Conservation (phyloP, 148 eudicot species). For the Rhododendron mucronatum region DNA sequence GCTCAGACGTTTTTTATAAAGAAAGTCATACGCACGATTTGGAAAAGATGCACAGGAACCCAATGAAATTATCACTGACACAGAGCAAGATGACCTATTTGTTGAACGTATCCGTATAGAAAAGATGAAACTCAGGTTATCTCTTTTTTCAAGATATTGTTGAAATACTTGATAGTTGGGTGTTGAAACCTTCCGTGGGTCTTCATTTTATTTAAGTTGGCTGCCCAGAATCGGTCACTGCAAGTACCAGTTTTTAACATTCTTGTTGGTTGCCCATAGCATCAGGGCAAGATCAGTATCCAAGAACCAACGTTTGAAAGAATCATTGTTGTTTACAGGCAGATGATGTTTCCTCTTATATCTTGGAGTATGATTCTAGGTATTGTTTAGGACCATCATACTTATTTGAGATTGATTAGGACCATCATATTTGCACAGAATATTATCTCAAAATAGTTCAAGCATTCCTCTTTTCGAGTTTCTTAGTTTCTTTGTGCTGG, state of each 20-base stretch:
- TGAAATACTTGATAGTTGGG: not conserved
- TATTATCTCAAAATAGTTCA: not conserved
- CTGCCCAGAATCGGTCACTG: not conserved
- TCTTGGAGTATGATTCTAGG: not conserved
- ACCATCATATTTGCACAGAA: too few relatives aligned
- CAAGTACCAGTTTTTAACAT: not conserved
- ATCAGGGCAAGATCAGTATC: conserved; percentile 61
- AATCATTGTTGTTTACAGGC: conserved; percentile 97
- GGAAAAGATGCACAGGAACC: conserved; percentile 16
- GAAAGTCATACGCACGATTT: conserved; percentile 17
- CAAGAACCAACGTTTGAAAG: conserved; percentile 98
- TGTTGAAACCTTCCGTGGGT: not conserved
- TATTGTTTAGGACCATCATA: not conserved
- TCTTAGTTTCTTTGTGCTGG: not conserved
- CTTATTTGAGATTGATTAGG: too few relatives aligned
- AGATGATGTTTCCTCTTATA: not conserved
- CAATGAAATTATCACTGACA: conserved; percentile 16
- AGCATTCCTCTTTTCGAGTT: not conserved
- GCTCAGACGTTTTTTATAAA: conserved; percentile 21
- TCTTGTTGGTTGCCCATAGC: conserved; percentile 8
- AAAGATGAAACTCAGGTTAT: conserved; percentile 41
- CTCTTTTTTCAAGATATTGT: not conserved
- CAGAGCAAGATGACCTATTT: conserved; percentile 31
- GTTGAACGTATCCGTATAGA: conserved; percentile 44
- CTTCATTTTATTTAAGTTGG: not conserved